These are phyloP conservation scores for Sclerotinia minor DNA, from an alignment of 2,329 filamentous ascomycete genomes.

Conservation along the genomic window DNA sequence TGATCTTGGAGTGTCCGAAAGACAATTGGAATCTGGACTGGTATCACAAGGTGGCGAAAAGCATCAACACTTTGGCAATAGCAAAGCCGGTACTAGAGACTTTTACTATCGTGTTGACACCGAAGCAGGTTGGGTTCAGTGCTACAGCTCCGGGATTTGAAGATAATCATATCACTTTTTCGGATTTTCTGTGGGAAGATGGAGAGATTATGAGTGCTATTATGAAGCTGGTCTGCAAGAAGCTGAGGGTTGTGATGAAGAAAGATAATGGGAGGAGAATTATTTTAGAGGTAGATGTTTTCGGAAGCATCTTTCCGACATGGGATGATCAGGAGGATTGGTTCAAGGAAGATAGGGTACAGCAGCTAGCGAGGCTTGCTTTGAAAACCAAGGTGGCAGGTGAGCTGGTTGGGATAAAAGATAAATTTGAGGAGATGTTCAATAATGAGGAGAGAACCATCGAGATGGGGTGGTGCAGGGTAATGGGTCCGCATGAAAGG, in stretches of 20 bases:
- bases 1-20: constrained; percentile 32
- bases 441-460: constrained; percentile 29
- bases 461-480: constrained; percentile 27
- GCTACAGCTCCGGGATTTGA: constrained; percentile 29
- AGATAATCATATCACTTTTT: constrained; percentile 30
- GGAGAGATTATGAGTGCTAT: constrained; percentile 33
- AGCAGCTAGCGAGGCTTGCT: neutral
- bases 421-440: constrained; percentile 33
- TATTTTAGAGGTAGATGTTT: constrained; percentile 3
- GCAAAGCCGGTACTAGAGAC: constrained; percentile 29
- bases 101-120: constrained; percentile 33
- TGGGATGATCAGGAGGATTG: constrained; percentile 14
- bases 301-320: neutral
- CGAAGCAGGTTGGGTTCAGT: constrained; percentile 24
- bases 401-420: constrained; percentile 33
- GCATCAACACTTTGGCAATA: constrained; percentile 29
- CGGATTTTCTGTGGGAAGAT: constrained; percentile 33
- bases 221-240: constrained; percentile 30
- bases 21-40: constrained; percentile 31
- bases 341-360: constrained; percentile 22
- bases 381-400: constrained; percentile 5
- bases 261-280: constrained; percentile 23
- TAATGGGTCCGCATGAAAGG: constrained; percentile 14
- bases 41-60: constrained; percentile 29
- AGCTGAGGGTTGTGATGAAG: constrained; percentile 35